Evolutionary conservation across 2,329 filamentous ascomycete genomes (phyloP).

Genomic region (Rutstroemia sp.): DNA sequence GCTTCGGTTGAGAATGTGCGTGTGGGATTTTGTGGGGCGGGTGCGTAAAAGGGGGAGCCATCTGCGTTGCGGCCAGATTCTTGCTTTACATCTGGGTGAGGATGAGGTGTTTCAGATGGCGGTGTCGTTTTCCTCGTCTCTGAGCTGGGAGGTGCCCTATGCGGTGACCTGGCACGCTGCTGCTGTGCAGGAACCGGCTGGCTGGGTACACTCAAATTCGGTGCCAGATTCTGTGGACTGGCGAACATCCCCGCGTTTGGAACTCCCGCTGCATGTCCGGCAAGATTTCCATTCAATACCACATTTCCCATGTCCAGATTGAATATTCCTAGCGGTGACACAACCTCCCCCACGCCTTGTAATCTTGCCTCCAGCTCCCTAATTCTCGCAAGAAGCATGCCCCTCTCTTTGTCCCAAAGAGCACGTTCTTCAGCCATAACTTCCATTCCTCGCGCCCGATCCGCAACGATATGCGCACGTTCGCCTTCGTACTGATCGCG

Average conservation of each 20-base stretch:
- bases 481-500: constrained; percentile 27
- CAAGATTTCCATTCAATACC: neutral
- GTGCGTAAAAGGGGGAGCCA: constrained; percentile 29
- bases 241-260: neutral
- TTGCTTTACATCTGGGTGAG: constrained; percentile 15
- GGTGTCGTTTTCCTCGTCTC: neutral
- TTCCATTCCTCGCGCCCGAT: constrained; percentile 25
- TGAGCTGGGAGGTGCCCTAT: neutral
- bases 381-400: constrained; percentile 21
- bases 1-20: constrained; percentile 24
- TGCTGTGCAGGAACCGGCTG: too few relatives aligned
- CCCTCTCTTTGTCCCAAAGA: constrained; percentile 29
- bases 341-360: constrained; percentile 1
- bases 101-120: neutral
- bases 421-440: constrained; percentile 28
- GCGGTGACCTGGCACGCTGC: too few relatives aligned
- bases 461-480: constrained; percentile 27
- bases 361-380: constrained; percentile 22
- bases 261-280: neutral
- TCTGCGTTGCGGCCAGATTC: constrained; percentile 30
- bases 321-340: constrained; percentile 1
- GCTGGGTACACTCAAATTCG: too few relatives aligned
- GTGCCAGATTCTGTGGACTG: too few relatives aligned
- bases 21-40: constrained; percentile 26
- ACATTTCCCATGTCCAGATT: constrained; percentile 1